Evolutionary conservation across 768 basidiomycete genomes (phyloP).

Genomic region (Termitomyces sp.): DNA sequence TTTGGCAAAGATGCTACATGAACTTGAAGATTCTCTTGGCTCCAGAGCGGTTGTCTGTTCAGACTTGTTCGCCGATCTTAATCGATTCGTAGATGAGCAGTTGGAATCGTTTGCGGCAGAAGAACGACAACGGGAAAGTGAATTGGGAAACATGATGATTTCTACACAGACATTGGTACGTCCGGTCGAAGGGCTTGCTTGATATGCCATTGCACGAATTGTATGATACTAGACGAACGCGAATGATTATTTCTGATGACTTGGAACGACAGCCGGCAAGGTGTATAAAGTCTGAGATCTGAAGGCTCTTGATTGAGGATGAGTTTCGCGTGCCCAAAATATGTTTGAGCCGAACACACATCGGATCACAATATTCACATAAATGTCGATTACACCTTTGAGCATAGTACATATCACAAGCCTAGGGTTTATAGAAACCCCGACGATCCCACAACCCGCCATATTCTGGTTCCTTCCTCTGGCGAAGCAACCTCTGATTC

Average conservation of each 20-base stretch:
- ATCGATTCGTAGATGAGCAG: neutral
- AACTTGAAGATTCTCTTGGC: neutral
- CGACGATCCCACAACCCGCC: constrained; percentile 3
- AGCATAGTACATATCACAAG: no score
- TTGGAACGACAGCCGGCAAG: neutral
- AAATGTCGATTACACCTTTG: no score
- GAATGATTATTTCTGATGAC: neutral
- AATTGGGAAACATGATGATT: neutral
- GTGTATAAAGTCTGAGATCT: no score
- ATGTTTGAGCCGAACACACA: no score
- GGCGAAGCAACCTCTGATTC: constrained; percentile 25
- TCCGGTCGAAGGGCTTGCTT: no score
- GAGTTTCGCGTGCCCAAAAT: no score
- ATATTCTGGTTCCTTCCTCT: neutral
- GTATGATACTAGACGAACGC: neutral
- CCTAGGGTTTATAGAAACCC: constrained; percentile 6
- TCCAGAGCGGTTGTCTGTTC: neutral
- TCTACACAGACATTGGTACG: no score
- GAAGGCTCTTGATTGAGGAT: no score
- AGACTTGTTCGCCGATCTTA: neutral
- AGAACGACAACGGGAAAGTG: neutral
- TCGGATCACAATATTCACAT: no score
- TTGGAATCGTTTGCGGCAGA: neutral
- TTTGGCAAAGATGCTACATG: neutral
- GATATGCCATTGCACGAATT: neutral